Conservation (phyloP, 2,329 filamentous ascomycete species). For the Acephala macrosclerotiorum region DNA sequence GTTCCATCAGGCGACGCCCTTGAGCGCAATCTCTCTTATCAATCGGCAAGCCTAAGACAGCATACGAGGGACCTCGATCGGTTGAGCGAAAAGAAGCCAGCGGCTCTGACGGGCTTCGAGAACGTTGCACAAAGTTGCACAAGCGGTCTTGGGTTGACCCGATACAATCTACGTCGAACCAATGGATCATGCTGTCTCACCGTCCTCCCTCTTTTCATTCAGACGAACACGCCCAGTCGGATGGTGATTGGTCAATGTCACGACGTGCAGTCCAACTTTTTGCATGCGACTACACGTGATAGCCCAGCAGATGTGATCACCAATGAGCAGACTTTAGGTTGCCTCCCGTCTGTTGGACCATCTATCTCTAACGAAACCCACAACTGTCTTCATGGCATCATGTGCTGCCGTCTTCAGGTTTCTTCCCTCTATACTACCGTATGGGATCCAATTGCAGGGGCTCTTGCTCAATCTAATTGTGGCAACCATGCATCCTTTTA, state of each 20-base stretch:
- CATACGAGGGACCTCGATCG: constrained; percentile 2
- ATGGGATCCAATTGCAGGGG: neutral
- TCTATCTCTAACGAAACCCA: constrained; percentile 7
- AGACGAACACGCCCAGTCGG: neutral
- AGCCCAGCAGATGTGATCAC: neutral
- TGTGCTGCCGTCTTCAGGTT: neutral
- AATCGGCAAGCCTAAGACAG: neutral
- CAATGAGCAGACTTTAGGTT: neutral
- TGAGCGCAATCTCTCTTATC: constrained; percentile 2
- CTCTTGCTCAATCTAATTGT: neutral
- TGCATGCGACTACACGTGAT: constrained; percentile 10
- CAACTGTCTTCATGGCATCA: neutral
- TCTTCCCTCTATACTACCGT: neutral
- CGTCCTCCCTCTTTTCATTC: constrained; percentile 2
- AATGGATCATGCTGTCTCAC: neutral
- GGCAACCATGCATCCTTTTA: neutral
- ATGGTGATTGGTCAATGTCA: constrained; percentile 31
- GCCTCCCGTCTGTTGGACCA: neutral
- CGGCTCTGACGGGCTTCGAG: constrained; percentile 3
- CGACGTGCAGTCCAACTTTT: constrained; percentile 33
- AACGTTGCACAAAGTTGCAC: neutral
- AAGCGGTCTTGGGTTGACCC: neutral
- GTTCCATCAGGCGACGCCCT: neutral
- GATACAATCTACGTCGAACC: neutral
- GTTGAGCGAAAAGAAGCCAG: neutral